Evolutionary conservation across 2,329 filamentous ascomycete genomes (phyloP).

Genomic region (Dactylellina sp.): DNA sequence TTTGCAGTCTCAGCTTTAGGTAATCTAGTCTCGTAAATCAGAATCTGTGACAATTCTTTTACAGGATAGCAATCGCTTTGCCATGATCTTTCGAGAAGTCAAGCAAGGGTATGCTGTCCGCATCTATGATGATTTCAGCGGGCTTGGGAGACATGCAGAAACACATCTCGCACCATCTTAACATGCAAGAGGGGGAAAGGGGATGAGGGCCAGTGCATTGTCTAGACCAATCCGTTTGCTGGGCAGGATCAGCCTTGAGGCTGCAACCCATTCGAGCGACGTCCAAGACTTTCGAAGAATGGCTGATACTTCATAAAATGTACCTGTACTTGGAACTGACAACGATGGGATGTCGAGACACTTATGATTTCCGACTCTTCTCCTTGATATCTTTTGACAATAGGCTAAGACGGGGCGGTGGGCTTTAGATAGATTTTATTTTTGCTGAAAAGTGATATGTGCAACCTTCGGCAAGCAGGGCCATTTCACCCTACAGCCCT

Average conservation of each 20-base stretch:
- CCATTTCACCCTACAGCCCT: constrained; percentile 40
- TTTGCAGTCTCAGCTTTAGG: constrained; percentile 8
- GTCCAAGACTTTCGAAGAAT: no score
- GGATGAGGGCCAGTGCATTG: not conserved
- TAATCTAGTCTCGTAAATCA: constrained; percentile 41
- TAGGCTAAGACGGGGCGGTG: no score
- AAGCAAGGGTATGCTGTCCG: not conserved
- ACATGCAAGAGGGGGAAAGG: constrained; percentile 5
- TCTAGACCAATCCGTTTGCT: no score
- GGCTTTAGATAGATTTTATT: no score
- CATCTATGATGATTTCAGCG: not conserved
- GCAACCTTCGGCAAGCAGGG: constrained; percentile 26
- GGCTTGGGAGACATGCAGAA: no score
- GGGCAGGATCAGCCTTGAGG: no score
- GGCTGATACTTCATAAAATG: no score
- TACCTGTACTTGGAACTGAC: no score
- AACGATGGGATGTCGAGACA: no score
- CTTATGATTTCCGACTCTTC: constrained; percentile 13
- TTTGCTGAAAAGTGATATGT: constrained; percentile 3
- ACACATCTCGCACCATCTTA: no score
- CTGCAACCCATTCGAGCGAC: no score
- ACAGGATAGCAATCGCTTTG: not conserved
- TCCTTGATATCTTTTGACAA: no score
- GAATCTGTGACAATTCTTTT: not conserved
- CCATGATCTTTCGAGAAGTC: not conserved